A percentile compares a stretch with the other conserved stretches of the same genome.
Conservation (phyloP, 1,284 basidiomycete genomes). For the Chalciporus sp. region DNA sequence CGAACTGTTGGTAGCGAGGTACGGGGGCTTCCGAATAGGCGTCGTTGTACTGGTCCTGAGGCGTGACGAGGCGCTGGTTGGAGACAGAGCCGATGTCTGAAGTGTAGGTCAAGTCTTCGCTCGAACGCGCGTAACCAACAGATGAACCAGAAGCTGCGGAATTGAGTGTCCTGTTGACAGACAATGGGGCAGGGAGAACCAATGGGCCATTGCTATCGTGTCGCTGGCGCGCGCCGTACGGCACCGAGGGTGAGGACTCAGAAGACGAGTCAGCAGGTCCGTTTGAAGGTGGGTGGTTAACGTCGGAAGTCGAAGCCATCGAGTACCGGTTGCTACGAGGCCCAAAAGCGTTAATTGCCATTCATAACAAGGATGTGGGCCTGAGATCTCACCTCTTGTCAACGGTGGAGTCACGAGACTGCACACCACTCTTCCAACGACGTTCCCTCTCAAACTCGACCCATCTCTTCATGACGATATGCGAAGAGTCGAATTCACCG, state of each 20-base stretch:
- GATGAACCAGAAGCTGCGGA: conserved; percentile 52
- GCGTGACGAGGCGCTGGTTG: conserved; percentile 58
- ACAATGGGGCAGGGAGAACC: conserved; percentile 70
- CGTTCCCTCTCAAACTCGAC: conserved; percentile 97
- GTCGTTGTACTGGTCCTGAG: conserved; percentile 49
- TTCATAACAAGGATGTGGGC: conserved; percentile 1
- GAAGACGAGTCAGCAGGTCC: conserved; percentile 62
- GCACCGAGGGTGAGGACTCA: conserved; percentile 53
- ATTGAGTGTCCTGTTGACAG: conserved; percentile 50
- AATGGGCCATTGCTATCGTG: conserved; percentile 70
- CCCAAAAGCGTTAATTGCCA: conserved; percentile 11
- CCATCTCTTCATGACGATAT: conserved; percentile 99
- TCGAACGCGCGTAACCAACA: conserved; percentile 60
- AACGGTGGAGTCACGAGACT: conserved; percentile 78
- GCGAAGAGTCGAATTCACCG: conserved; percentile 93
- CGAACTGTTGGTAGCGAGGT: conserved; percentile 37
- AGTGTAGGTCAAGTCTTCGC: conserved; percentile 58
- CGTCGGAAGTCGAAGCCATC: conserved; percentile 74
- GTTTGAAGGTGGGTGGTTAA: conserved; percentile 53
- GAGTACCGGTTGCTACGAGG: conserved; percentile 66
- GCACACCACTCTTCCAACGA: conserved; percentile 86
- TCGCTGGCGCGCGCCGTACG: conserved; percentile 48
- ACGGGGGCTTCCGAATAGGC: conserved; percentile 33
- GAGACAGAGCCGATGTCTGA: conserved; percentile 60
- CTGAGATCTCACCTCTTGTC: conserved; percentile 62